Evolutionary conservation across 1,284 basidiomycete genomes (phyloP), one percentile per base, ranked within the genome.

Genomic region (Rhodotorula sp.): DNA sequence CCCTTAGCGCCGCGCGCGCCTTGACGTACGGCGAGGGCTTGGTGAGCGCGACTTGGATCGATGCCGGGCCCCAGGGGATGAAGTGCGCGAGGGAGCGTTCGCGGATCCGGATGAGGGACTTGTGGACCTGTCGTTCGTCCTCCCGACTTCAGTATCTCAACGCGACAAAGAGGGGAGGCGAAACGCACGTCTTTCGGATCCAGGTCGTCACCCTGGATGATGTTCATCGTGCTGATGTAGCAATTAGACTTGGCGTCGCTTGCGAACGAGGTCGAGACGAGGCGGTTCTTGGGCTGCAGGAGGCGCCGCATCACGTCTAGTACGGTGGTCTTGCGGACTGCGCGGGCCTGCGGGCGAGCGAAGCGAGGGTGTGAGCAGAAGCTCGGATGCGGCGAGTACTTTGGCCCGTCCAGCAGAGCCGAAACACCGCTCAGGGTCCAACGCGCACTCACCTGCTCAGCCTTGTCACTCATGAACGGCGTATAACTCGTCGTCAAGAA

Each of bases 401-500:
- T n/a, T n/a, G n/a, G n/a, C n/a, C n/a, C n/a, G n/a, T n/a, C n/a
- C n/a, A n/a, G n/a, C n/a, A n/a, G n/a, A n/a, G n/a, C n/a, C n/a
- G n/a, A n/a, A n/a, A 6, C 24, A 30, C 30, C 10, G 30, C 30
- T 54, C 53, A 22, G 30, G 24, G 13, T 3, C 40, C 40, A 13
- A 13, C 40, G 40, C 40, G 40, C 40, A 76, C 80, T 44, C 64
- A 91, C 93, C 83, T 94, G 91, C 83, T 95, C 92, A 67, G 95
- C 91, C 77, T 92, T 89, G 81, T 98, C 95, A 71, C 91, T 91
- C 2, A 94, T 97, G 81, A 99, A 99, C 0, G 96, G 95, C 7
- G 96, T 99, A 78, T 99, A 99, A 24, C 92, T 94, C n/a, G 96
- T 99, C 91, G 95, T 97, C 68, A 99, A 86, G 85, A 99, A 99